A percentile compares a stretch with the other conserved stretches of the same genome.
Evolutionary conservation across 2,329 filamentous ascomycete genomes (phyloP).

Genomic region (Aspergillus sp.): DNA sequence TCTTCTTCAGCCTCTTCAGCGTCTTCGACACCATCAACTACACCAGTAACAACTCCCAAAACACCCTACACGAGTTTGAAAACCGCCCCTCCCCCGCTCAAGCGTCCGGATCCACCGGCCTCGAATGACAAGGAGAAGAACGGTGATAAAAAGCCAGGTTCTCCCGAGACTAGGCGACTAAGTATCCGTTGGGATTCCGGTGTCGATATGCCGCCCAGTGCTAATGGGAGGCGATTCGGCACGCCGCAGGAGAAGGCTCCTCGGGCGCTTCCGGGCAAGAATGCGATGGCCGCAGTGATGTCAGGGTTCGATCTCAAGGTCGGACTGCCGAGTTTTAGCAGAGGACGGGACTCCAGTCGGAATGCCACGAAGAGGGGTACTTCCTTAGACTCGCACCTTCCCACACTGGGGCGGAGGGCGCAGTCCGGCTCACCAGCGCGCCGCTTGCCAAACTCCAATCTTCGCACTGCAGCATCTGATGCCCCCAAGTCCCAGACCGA

Average conservation of each 20-base stretch:
- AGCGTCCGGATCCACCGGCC: slow-evolving; percentile 18
- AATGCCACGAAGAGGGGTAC: slow-evolving; percentile 42
- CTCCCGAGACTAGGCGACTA: slow-evolving; percentile 27
- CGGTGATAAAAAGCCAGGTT: slow-evolving; percentile 18
- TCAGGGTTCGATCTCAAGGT: slow-evolving; percentile 39
- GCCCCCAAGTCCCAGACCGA: slow-evolving; percentile 65
- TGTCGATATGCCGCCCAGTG: slow-evolving; percentile 19
- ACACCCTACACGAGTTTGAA: slow-evolving; percentile 7
- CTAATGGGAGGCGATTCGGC: slow-evolving; percentile 42
- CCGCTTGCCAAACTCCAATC: slow-evolving; percentile 52
- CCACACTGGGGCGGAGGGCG: slow-evolving; percentile 14
- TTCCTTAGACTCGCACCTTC: slow-evolving; percentile 37
- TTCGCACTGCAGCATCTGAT: slow-evolving; percentile 46
- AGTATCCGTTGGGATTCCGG: slow-evolving; percentile 21
- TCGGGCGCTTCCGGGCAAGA: slow-evolving; percentile 28
- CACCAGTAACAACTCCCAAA: slow-evolving; percentile 22
- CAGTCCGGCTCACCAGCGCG: slow-evolving; percentile 39
- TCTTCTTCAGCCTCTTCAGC: slow-evolving; percentile 11
- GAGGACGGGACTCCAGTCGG: slow-evolving; percentile 37
- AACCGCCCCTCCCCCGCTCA: slow-evolving; percentile 12
- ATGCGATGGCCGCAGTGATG: slow-evolving; percentile 50
- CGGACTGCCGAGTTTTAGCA: slow-evolving; percentile 34
- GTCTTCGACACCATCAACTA: slow-evolving; percentile 10
- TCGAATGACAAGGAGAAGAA: slow-evolving; percentile 14
- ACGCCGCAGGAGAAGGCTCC: slow-evolving; percentile 36